These are phyloP conservation scores for Aspergillus fumigatus DNA, from an alignment of 2,329 filamentous ascomycete genomes.

Conservation along the genomic window DNA sequence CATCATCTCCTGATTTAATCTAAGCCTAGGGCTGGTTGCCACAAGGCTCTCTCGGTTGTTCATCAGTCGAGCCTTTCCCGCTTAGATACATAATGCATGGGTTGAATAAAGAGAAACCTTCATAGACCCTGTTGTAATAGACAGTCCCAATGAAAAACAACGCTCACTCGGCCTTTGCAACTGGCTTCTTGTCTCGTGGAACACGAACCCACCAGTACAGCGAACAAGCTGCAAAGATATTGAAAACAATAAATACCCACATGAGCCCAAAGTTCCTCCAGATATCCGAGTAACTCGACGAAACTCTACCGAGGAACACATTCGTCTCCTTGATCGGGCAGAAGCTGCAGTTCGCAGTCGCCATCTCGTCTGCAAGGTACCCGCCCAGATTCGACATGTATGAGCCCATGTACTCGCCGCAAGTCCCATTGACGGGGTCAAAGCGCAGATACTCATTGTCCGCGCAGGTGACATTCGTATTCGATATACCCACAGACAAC, in stretches of 20 bases:
- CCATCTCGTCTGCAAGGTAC: neutral
- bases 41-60: no score
- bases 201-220: constrained; percentile 1
- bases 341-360: neutral
- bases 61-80: no score
- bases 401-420: neutral
- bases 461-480: neutral
- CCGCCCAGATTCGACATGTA: neutral
- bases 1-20: no score
- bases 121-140: no score
- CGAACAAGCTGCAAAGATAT: constrained; percentile 12
- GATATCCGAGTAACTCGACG: neutral
- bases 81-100: no score
- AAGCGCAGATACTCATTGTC: neutral
- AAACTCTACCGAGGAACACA: neutral
- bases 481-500: neutral
- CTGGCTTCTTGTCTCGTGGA: neutral
- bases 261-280: neutral
- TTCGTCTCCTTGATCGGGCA: neutral
- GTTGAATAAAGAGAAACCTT: no score
- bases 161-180: no score
- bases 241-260: constrained; percentile 24
- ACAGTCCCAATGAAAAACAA: no score
- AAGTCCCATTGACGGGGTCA: neutral
- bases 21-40: no score